Percentiles rank a stretch among this genome's conserved stretches.
These are phyloP conservation scores for Cyclostephanos invisitatus DNA, from an alignment of 108 stramenopile genomes.

Conservation along the genomic window DNA sequence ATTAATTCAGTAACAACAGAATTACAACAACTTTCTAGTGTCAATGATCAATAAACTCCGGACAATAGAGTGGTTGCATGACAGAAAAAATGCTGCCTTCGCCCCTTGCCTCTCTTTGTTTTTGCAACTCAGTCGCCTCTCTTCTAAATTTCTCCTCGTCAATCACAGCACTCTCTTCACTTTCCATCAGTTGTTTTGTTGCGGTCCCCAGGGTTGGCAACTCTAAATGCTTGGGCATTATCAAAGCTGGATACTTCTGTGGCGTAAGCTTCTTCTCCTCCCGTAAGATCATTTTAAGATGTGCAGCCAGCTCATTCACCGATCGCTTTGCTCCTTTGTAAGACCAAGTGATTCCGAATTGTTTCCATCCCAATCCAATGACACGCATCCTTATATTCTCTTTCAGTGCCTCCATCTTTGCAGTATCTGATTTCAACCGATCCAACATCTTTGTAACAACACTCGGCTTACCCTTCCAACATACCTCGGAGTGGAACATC, in stretches of 20 bases:
- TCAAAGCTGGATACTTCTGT: background rate
- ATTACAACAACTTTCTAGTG: background rate
- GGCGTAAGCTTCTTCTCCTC: background rate
- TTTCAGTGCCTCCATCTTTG: conserved; percentile 14
- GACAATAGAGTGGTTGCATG: background rate
- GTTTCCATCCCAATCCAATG: conserved; percentile 19
- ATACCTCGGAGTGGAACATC: conserved; percentile 15
- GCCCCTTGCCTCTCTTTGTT: background rate
- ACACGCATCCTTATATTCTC: conserved; percentile 9
- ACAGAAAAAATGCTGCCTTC: background rate
- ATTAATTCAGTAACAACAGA: too few relatives aligned
- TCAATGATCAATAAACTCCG: background rate
- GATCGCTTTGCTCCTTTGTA: background rate
- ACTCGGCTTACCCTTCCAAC: conserved; percentile 17
- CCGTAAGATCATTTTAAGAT: background rate
- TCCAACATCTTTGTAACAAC: conserved; percentile 2
- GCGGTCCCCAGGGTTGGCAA: background rate
- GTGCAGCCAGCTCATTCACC: background rate
- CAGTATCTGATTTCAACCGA: conserved; percentile 9
- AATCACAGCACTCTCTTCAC: background rate
- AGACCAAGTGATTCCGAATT: background rate
- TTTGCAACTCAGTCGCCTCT: background rate
- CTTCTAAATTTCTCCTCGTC: background rate
- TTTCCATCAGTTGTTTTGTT: background rate
- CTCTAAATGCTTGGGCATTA: background rate